These are phyloP conservation scores for Dactylonectria estremocensis DNA, from an alignment of 2,329 filamentous ascomycete genomes.

Conservation along the genomic window DNA sequence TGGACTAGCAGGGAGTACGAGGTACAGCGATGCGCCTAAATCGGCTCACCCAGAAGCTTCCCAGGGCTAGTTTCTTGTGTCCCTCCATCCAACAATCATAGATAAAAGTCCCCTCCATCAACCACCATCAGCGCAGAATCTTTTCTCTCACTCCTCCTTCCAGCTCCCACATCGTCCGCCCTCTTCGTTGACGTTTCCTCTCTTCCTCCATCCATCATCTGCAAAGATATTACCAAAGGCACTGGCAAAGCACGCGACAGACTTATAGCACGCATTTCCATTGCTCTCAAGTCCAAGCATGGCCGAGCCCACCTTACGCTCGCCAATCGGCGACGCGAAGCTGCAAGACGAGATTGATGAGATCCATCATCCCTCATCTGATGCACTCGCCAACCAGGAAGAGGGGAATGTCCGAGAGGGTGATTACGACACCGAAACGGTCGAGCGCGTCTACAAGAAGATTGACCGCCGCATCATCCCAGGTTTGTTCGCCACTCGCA, in stretches of 20 bases:
- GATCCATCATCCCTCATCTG: constrained; percentile 35
- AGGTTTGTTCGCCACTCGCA: constrained; percentile 53
- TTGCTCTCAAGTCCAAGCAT: constrained; percentile 68
- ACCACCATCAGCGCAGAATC: background rate
- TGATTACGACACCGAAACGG: constrained; percentile 65
- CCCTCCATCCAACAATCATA: constrained; percentile 5
- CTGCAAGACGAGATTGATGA: constrained; percentile 40
- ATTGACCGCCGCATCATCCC: constrained; percentile 74
- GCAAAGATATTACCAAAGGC: background rate
- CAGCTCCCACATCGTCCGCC: constrained; percentile 1
- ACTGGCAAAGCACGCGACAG: constrained; percentile 39
- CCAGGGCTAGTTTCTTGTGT: constrained; percentile 9
- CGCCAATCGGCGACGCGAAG: constrained; percentile 54
- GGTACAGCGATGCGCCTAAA: background rate
- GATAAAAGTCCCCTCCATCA: background rate
- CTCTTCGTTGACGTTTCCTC: constrained; percentile 27
- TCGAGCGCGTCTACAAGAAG: constrained; percentile 71
- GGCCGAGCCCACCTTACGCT: constrained; percentile 54
- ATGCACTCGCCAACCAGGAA: constrained; percentile 48
- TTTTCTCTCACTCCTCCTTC: background rate
- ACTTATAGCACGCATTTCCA: constrained; percentile 67
- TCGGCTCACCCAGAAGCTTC: constrained; percentile 10
- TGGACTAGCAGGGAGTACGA: background rate
- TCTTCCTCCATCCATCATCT: constrained; percentile 13
- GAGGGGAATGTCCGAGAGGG: constrained; percentile 52